Evolutionary conservation across 176 grass and related monocot species (phyloP).

Genomic region (Phyllostachys edulis): DNA sequence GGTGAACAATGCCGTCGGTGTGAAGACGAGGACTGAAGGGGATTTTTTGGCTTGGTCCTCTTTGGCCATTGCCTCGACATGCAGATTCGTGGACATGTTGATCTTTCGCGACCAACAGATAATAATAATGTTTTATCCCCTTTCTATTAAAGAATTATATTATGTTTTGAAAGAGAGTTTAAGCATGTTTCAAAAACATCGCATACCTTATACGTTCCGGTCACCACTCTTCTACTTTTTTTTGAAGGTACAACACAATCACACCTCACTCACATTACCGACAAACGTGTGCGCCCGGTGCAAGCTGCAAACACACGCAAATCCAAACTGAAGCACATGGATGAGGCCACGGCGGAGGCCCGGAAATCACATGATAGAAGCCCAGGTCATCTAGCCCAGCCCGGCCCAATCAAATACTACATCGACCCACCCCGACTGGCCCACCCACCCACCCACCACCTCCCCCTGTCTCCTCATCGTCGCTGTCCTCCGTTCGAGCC

Average conservation of each 20-base stretch:
- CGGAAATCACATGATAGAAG: neutral
- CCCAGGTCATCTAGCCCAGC: neutral
- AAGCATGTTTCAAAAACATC: too few relatives aligned
- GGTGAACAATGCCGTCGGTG: neutral
- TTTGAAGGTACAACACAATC: too few relatives aligned
- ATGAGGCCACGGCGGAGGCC: neutral
- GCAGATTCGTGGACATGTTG: neutral
- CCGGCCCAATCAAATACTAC: neutral
- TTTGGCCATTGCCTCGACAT: neutral
- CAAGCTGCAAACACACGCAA: neutral
- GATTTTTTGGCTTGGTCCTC: neutral
- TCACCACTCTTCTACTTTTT: too few relatives aligned
- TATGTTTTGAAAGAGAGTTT: too few relatives aligned
- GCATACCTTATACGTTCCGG: too few relatives aligned
- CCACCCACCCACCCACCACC: neutral
- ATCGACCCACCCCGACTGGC: neutral
- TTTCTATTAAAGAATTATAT: too few relatives aligned
- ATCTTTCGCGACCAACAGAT: too few relatives aligned
- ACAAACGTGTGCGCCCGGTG: neutral
- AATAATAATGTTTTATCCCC: too few relatives aligned
- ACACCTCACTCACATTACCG: too few relatives aligned
- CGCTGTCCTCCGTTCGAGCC: constrained; percentile 7
- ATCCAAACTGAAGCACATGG: neutral
- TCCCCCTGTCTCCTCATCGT: neutral
- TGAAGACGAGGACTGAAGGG: neutral